A percentile compares a stretch with the other conserved stretches of the same genome.
Conservation (phyloP, 768 basidiomycete species). For the Rhizopogon rudus region DNA sequence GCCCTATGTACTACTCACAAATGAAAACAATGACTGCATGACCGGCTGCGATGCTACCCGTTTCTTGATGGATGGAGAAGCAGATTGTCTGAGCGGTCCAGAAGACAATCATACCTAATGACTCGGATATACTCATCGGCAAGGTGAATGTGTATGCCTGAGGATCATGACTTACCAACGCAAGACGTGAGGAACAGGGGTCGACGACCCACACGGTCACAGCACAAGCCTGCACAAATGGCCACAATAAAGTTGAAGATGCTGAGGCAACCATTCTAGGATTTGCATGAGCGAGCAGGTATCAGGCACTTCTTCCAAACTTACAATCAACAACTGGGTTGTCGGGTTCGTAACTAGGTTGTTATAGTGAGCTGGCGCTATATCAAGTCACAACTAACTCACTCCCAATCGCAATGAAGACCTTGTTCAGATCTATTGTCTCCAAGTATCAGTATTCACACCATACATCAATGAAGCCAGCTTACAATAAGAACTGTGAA, state of each 20-base stretch:
- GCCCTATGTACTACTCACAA: constrained; percentile 21
- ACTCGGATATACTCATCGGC: constrained; percentile 23
- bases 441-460: background rate
- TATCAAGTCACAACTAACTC: constrained; percentile 6
- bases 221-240: constrained; percentile 42
- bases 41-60: constrained; percentile 23
- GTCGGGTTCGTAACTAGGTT: constrained; percentile 36
- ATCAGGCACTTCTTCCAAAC: constrained; percentile 2
- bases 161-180: constrained; percentile 27
- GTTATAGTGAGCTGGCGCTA: background rate
- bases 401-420: constrained; percentile 48
- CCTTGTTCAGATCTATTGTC: constrained; percentile 42
- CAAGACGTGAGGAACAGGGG: constrained; percentile 46
- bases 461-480: background rate
- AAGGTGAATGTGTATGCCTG: constrained; percentile 18
- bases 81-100: constrained; percentile 36
- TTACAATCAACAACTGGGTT: constrained; percentile 37
- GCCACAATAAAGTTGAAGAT: constrained; percentile 54
- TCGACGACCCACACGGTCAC: constrained; percentile 46
- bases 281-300: background rate
- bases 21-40: constrained; percentile 44
- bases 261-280: constrained; percentile 47
- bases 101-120: constrained; percentile 35
- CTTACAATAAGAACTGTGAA: constrained; percentile 24
- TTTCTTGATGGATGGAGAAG: constrained; percentile 25